Conservation (phyloP, 306 rosid species). For the Trichosanthes truncata region DNA sequence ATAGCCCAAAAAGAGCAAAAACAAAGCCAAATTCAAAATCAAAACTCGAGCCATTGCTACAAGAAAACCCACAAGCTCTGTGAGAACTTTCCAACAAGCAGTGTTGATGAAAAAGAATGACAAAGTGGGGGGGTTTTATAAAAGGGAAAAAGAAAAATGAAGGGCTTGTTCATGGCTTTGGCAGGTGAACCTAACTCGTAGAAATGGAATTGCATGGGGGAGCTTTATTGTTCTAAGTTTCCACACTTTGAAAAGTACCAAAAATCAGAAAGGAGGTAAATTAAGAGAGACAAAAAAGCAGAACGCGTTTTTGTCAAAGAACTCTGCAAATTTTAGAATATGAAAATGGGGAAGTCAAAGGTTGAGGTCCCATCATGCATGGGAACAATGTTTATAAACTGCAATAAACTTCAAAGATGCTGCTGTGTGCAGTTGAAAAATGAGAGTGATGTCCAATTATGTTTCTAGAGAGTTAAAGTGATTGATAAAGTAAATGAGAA, state of each 20-base stretch:
- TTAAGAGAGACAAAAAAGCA: not conserved
- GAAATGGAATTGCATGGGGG: not conserved
- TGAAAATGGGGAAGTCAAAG: not conserved
- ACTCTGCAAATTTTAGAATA: not conserved
- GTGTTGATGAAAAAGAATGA: not conserved
- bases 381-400: not conserved
- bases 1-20: constrained; percentile 22
- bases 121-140: not conserved
- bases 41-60: constrained; percentile 16
- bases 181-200: constrained; percentile 10
- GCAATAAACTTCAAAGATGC: not conserved
- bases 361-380: not conserved
- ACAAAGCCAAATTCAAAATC: constrained; percentile 16
- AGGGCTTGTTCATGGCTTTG: not conserved
- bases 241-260: not conserved
- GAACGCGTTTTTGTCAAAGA: constrained; percentile 3
- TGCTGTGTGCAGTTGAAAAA: not conserved
- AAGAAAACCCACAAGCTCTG: not conserved
- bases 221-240: not conserved
- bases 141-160: not conserved
- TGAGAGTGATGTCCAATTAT: not conserved
- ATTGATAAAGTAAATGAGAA: not conserved
- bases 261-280: not conserved
- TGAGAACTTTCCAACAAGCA: not conserved
- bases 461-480: not conserved